Conservation (phyloP, 2,329 filamentous ascomycete species). For the Hymenoscyphus repandus region DNA sequence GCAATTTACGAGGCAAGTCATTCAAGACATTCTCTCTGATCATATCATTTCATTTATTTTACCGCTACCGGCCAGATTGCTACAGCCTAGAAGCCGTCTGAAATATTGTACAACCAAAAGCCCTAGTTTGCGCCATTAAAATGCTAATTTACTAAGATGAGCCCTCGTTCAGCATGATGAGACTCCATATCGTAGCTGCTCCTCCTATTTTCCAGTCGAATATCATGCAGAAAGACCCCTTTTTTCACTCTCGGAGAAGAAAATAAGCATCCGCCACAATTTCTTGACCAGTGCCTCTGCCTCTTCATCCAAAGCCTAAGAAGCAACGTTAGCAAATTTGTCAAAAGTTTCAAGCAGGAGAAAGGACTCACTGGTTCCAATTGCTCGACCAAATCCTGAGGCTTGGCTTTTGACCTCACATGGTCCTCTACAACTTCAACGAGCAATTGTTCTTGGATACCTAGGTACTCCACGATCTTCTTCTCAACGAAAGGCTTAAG, state of each 20-base stretch:
- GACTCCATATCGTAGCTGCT: too few relatives aligned
- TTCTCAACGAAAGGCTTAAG: constrained; percentile 94
- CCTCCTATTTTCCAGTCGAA: too few relatives aligned
- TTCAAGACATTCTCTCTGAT: too few relatives aligned
- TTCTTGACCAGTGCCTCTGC: constrained; percentile 92
- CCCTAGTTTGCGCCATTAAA: too few relatives aligned
- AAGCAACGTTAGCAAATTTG: constrained; percentile 13
- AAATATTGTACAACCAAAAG: too few relatives aligned
- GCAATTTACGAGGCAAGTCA: too few relatives aligned
- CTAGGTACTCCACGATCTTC: constrained; percentile 95
- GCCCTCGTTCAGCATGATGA: too few relatives aligned
- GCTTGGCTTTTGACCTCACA: constrained; percentile 66
- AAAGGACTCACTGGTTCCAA: constrained; percentile 66
- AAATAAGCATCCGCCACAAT: constrained; percentile 97
- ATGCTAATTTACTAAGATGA: too few relatives aligned
- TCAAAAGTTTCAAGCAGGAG: constrained; percentile 31
- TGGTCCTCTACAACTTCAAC: constrained; percentile 91
- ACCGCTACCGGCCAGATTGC: too few relatives aligned
- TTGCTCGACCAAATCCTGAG: constrained; percentile 78
- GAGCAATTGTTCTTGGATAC: constrained; percentile 91
- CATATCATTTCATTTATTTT: too few relatives aligned
- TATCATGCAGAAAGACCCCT: constrained; percentile 66
- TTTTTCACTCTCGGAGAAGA: constrained; percentile 94
- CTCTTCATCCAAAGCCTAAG: constrained; percentile 86
- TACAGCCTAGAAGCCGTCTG: too few relatives aligned